Base-by-base conservation (phyloP, 2,329 filamentous ascomycete species). In the Xylariaceae sp. region DNA sequence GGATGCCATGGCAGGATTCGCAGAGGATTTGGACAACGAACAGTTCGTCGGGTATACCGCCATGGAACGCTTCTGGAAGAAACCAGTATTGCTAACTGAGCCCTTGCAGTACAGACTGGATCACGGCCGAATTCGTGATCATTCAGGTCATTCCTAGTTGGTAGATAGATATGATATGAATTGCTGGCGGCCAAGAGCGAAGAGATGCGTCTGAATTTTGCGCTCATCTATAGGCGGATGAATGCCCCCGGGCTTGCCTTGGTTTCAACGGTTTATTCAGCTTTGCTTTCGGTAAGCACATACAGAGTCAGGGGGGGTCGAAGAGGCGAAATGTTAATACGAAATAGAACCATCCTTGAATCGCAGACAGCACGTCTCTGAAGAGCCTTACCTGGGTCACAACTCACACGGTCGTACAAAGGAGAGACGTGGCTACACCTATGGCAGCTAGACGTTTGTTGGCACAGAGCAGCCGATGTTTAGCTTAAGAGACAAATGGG, bases 61-160 rank as follows among this genome's bases (percentile, higher is more conserved):
- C 23, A 26, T 52, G 36, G 54, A 53, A 57, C 16, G 24, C n/a
- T 53, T 53, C 54, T 56, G 33, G 53, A 56, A 56, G 12, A 41
- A 29, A 48, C 24, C 36, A 8, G 11, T 41, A 31, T 29, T 44
- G 31, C 26, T 23, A 48, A 34, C 6, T 21, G 14, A 47, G 43
- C 31, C 51, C n/a, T 36, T 34, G 14, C 49, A 14, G 23, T 31
- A 36, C 50, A 28, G 19, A 29, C 34, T 33, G 44, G 50, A 44
- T 23, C 41, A 46, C 44, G 21, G 17, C 45, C 45, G 40, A 55
- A 44, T 36, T 29, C 29, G 37, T 26, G 8, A 39, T 26, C 39
- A n/a, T 23, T 48, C 39, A 23, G 17, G 37, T 11, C n/a, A n/a
- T n/a, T 16, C 19, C 16, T 28, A 44, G 12, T 53, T 26, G n/a